Evolutionary conservation across 2,329 filamentous ascomycete genomes (phyloP), one percentile per base, ranked within the genome.

Genomic region (Fusarium liriodendri): DNA sequence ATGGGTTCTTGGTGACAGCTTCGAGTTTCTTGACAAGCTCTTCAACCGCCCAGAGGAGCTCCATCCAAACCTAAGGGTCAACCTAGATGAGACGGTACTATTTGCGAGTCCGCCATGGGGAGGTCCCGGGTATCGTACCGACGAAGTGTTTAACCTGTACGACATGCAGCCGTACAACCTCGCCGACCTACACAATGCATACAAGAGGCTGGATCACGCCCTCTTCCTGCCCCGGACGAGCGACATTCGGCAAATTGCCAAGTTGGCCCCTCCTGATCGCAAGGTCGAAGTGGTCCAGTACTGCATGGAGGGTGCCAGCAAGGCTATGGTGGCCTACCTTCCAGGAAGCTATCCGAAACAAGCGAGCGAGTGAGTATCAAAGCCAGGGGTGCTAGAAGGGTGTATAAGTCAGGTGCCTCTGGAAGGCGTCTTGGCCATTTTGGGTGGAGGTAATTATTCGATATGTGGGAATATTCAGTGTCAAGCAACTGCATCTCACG

Each of bases 161-260:
- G 91, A 88, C 16, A 98, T 99, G 97, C 88, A 95, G 82, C 97
- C 97, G 1, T 99, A 99, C 80, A 92, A 88, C 22, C 83, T 96
- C 22, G 83, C 84, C 11, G 83, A 89, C 60, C 86, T 97, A 25
- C 89, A 93, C 78, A 83, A 84, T 18, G 88, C 89, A 18, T 95
- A 93, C 78, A 86, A 84, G 22, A 80, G 78, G 14, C 87, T 90
- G 83, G 88, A 89, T 65, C 89, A 89, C 61, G 94, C 93, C 2
- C 86, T 99, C 8, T 99, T 93, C 79, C 86, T 99, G 20, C 97
- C 97, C 1, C 89, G 97, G 68, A 97, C 93, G 2, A 96, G 94
- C 71, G 92, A 98, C 81, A 81, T 98, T 62, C 89, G 91, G 60
- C 95, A 98, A 82, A 87, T 98, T 71, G 93, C 94, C 5, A 87